Base-by-base conservation (phyloP, 2,329 filamentous ascomycete species). In the Elsinoe fawcettii region DNA sequence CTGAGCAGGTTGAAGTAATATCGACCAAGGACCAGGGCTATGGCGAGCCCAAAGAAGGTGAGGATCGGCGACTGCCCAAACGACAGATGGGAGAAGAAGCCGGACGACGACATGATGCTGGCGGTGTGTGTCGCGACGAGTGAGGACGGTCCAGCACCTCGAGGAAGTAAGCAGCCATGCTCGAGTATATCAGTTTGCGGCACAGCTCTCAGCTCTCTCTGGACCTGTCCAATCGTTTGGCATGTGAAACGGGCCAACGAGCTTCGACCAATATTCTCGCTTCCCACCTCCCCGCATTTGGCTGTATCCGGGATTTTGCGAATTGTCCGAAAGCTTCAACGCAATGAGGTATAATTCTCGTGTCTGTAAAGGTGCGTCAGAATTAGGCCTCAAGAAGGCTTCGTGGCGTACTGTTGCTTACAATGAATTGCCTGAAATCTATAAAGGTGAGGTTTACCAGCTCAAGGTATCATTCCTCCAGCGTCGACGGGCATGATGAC, bases 1-100 rank as follows among this genome's bases (percentile, higher is more conserved):
- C 64, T 62, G 56, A 73, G 27, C 18, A 62, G 64, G 16, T 36
- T 18, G 44, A 62, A n/a, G 51, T 65, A 54, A 57, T 57, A 51
- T 36, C 51, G 0, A 14, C 18, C 30, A 2, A 56, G 11, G 9
- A 56, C 12, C 22, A 56, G 25, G 11, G 43, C 54, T 22, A 16
- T 23, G n/a, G 22, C 25, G n/a, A 56, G 43, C 5, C 39, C 39
- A 9, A 49, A 14, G 39, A 49, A 25, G 5, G 43, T 37, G 41
- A 56, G 43, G 20, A 46, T 14, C 20, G 54, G 54, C n/a, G 54
- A 49, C 11, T 49, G 54, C 11, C 30, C 54, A 14, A 43, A 41
- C 2, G 54, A 20, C 23, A 53, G 49, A 30, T 53, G 30, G n/a
- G 41, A 32, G 27, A 37, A 16, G 22, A 56, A 12, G 16, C 22